These are phyloP conservation scores for Ilyonectria robusta DNA, from an alignment of 2,329 filamentous ascomycete genomes.

Conservation along the genomic window DNA sequence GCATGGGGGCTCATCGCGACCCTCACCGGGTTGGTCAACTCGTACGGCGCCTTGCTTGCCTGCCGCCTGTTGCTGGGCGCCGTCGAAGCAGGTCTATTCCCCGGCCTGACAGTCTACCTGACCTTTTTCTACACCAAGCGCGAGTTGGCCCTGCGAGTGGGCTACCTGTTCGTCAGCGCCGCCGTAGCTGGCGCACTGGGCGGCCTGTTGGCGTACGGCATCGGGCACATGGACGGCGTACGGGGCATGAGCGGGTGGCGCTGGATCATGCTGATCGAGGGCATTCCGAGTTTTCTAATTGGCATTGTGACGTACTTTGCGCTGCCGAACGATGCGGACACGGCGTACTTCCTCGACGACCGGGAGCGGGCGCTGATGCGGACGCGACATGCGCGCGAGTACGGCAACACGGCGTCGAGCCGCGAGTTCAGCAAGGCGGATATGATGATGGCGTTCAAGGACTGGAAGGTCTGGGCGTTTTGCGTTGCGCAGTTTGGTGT, in stretches of 20 bases:
- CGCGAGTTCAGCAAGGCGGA: constrained; percentile 69
- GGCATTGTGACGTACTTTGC: constrained; percentile 53
- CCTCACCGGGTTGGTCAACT: constrained; percentile 76
- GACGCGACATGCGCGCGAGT: constrained; percentile 54
- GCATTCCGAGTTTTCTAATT: constrained; percentile 58
- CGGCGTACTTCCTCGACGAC: constrained; percentile 71
- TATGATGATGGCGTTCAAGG: constrained; percentile 75
- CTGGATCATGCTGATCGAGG: constrained; percentile 76
- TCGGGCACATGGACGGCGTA: constrained; percentile 80
- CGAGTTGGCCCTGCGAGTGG: constrained; percentile 80
- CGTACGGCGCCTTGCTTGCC: constrained; percentile 76
- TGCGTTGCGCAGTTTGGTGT: constrained; percentile 78
- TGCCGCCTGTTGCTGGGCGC: constrained; percentile 78
- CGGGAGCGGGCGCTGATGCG: constrained; percentile 77
- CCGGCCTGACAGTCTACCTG: constrained; percentile 77
- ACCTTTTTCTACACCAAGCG: constrained; percentile 83
- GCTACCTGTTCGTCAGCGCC: constrained; percentile 79
- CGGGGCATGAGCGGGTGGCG: constrained; percentile 77
- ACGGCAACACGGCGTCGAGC: constrained; percentile 63
- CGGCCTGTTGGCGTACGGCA: constrained; percentile 80
- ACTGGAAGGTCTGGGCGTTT: constrained; percentile 84
- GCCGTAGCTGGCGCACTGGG: constrained; percentile 81
- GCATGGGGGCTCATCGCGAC: constrained; percentile 79
- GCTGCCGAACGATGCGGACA: constrained; percentile 59
- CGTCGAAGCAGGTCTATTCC: constrained; percentile 79